A percentile compares a stretch with the other conserved stretches of the same genome.
These are phyloP conservation scores for Raphanus raphanistrum DNA, from an alignment of 345 rosid species.

Conservation along the genomic window DNA sequence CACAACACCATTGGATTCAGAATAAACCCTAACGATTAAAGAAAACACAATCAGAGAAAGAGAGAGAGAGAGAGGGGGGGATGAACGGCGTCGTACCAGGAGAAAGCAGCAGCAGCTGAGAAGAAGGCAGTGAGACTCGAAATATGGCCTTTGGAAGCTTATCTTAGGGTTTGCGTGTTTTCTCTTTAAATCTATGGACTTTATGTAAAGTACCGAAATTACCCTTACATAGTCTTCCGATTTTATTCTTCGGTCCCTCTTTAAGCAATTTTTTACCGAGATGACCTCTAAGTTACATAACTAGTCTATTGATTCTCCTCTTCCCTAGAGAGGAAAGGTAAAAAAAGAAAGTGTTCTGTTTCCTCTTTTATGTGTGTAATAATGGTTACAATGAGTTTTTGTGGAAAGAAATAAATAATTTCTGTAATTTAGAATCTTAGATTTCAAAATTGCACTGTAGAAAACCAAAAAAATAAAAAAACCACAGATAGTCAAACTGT, in stretches of 20 bases:
- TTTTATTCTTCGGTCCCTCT: not conserved
- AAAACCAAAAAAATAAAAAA: not conserved
- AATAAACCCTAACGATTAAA: not conserved
- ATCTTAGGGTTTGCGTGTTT: constrained; percentile 22
- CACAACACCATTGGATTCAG: not conserved
- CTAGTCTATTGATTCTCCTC: not conserved
- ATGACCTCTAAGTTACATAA: not conserved
- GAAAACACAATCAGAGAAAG: not conserved
- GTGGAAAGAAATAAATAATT: not conserved
- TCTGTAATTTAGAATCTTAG: not conserved
- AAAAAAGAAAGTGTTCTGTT: not conserved
- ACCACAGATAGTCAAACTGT: not conserved
- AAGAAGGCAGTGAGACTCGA: not conserved
- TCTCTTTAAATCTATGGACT: not conserved
- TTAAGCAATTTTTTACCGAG: not conserved
- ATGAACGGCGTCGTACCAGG: constrained; percentile 37
- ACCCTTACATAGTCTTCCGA: not conserved
- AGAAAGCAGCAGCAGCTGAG: constrained; percentile 22
- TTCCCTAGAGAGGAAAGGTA: not conserved
- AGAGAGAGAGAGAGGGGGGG: not conserved
- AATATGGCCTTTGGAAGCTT: constrained; percentile 16
- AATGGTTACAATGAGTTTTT: constrained; percentile 17
- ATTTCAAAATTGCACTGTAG: not conserved
- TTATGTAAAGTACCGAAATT: not conserved
- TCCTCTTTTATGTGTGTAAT: not conserved